Base-by-base conservation (phyloP, 2,329 filamentous ascomycete species). In the Lasiodiplodia citricola region DNA sequence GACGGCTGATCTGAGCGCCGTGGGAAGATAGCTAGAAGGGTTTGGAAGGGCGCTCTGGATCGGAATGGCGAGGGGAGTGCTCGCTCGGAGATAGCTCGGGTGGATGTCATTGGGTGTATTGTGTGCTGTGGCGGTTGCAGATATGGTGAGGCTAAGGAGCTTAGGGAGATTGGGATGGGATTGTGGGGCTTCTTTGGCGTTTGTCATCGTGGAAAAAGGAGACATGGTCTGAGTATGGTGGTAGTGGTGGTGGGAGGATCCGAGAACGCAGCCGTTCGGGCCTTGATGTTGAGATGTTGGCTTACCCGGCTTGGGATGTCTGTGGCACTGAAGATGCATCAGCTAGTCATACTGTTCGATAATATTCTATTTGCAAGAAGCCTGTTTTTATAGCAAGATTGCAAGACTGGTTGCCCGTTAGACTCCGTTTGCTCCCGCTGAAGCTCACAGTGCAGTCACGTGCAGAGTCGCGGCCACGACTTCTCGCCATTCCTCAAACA, bases 1-100 rank as follows among this genome's bases (percentile, higher is more conserved):
- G 55, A 31, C 28, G 55, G 35, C 13, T 57, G 55, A 57, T 57
- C 55, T 38, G 31, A 28, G 54, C 25, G 55, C 31, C n/a, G n/a
- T 21, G 21, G 21, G 38, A 16, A 10, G 18, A 16, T 51, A 21
- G 25, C 10, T 5, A 8, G 10, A 21, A 47, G 47, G 21, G 10
- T 35, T 28, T n/a, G 14, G 58, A 35, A 56, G 52, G 31, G 31
- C 35, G 55, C 23, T 57, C 55, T 57, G 55, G 55, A 57, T 57
- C 55, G 35, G 25, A n/a, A 37, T 6, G 55, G 35, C 5, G n/a
- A 44, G 5, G 41, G 41, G 41, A 44, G 13, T 31, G 25, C 11
- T 50, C 14, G n/a, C 31, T 64, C 60, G 60, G 60, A 52, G 60
- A 64, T 64, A 54, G 60, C 47, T 64, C 60, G 60, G 60, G 21